phyloP scores from a whole-genome alignment of 352 stramenopile genomes.

The Globisporangium perplexum region DNA sequence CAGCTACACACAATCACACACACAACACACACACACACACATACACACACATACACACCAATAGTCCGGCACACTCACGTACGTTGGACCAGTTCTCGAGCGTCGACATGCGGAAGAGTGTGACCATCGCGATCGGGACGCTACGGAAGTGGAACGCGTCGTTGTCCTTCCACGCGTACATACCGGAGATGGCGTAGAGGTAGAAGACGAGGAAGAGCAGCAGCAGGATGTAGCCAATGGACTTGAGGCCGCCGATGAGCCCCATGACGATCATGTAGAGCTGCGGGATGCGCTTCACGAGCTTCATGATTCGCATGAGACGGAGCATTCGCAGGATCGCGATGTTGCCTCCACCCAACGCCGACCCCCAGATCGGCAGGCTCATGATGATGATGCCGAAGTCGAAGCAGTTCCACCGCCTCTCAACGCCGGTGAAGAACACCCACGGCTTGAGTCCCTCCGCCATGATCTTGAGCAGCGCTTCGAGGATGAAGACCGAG shows the following conservation, averaged over 20 bases:
- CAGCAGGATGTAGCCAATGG: slow-evolving; percentile 88
- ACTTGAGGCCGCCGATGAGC: slow-evolving; percentile 82
- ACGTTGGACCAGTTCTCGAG: slow-evolving; percentile 79
- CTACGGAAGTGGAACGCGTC: slow-evolving; percentile 83
- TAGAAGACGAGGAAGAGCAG: slow-evolving; percentile 88
- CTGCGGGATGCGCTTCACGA: slow-evolving; percentile 86
- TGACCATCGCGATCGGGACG: slow-evolving; percentile 75
- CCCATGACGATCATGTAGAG: slow-evolving; percentile 91
- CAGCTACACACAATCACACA: too few relatives aligned
- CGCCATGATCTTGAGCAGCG: slow-evolving; percentile 68
- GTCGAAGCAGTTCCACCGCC: slow-evolving; percentile 84
- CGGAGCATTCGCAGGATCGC: slow-evolving; percentile 81
- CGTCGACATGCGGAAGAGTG: slow-evolving; percentile 79
- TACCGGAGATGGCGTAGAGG: slow-evolving; percentile 87
- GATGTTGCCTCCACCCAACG: slow-evolving; percentile 64
- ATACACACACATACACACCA: too few relatives aligned
- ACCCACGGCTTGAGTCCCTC: slow-evolving; percentile 65
- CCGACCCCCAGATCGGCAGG: slow-evolving; percentile 59
- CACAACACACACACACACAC: too few relatives aligned
- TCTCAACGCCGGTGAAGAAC: slow-evolving; percentile 72
- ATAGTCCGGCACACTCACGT: slow-evolving; percentile 16
- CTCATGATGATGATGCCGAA: slow-evolving; percentile 82
- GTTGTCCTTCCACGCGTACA: slow-evolving; percentile 87
- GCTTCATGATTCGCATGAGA: slow-evolving; percentile 87
- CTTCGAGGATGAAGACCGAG: slow-evolving; percentile 73